These are phyloP conservation scores for Rhodomyrtus tomentosa DNA, from an alignment of 345 rosid genomes.

Conservation along the genomic window DNA sequence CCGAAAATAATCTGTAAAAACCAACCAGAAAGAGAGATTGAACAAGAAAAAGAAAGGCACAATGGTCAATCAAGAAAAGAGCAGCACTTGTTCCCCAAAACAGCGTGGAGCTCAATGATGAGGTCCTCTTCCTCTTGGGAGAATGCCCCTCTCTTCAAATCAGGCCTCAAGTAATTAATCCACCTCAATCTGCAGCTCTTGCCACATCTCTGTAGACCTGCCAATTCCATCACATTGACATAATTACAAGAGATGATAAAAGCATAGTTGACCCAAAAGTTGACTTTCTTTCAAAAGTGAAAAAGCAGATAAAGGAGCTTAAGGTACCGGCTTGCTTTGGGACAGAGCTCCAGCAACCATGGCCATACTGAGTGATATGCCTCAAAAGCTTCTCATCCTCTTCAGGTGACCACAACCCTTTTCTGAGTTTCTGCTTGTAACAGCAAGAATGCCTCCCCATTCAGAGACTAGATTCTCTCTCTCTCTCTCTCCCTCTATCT, in stretches of 20 bases:
- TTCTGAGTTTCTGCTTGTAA: constrained; percentile 87
- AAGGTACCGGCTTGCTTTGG: constrained; percentile 81
- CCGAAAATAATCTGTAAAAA: not conserved
- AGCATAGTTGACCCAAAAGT: not conserved
- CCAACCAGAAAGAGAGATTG: not conserved
- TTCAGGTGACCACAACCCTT: constrained; percentile 97
- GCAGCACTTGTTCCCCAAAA: constrained; percentile 68
- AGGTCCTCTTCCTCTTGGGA: constrained; percentile 80
- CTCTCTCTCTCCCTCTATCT: not conserved
- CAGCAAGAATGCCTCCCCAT: constrained; percentile 98
- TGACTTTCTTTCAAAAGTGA: not conserved
- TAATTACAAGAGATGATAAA: not conserved
- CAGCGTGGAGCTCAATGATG: constrained; percentile 82
- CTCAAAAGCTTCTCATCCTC: constrained; percentile 89
- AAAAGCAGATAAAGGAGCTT: not conserved
- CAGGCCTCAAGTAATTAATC: constrained; percentile 95
- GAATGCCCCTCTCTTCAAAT: constrained; percentile 90
- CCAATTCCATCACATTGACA: not conserved
- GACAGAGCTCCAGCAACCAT: constrained; percentile 99
- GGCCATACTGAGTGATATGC: constrained; percentile 78
- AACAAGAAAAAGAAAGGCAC: not conserved
- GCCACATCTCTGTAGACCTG: constrained; percentile 92
- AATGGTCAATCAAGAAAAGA: not conserved
- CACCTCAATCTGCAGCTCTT: constrained; percentile 92
- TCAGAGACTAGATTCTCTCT: not conserved